Percentiles rank a stretch among this genome's conserved stretches.
Conservation (phyloP, 2,329 filamentous ascomycete genomes). For the Aureobasidium sp. region DNA sequence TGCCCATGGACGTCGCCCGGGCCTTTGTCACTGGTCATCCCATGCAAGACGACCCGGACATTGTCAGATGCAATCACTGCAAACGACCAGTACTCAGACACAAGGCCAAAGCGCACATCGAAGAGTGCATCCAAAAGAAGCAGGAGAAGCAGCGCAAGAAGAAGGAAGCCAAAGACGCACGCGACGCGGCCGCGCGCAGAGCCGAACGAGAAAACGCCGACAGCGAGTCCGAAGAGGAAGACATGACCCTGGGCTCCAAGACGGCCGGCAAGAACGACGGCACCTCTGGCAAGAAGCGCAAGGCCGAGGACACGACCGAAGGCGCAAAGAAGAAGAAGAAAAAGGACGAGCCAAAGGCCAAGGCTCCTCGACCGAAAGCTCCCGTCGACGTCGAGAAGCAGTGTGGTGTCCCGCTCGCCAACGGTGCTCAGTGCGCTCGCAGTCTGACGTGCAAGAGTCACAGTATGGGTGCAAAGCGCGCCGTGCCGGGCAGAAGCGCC, state of each 20-base stretch:
- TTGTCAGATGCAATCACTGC: slow-evolving; percentile 83
- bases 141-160: slow-evolving; percentile 54
- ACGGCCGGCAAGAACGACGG: slow-evolving; percentile 31
- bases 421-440: slow-evolving; percentile 76
- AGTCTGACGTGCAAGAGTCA: slow-evolving; percentile 88
- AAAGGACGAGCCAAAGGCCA: slow-evolving; percentile 39
- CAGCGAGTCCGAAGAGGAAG: slow-evolving; percentile 19
- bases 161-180: slow-evolving; percentile 54
- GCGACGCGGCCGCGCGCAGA: slow-evolving; percentile 40
- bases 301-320: slow-evolving; percentile 48
- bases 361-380: slow-evolving; percentile 73
- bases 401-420: slow-evolving; percentile 76
- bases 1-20: slow-evolving; percentile 67
- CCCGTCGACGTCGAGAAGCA: slow-evolving; percentile 89
- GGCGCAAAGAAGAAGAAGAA: slow-evolving; percentile 78
- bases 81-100: slow-evolving; percentile 76
- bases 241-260: slow-evolving; percentile 26
- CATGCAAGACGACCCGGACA: slow-evolving; percentile 68
- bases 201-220: slow-evolving; percentile 27
- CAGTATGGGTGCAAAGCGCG: slow-evolving; percentile 84
- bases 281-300: slow-evolving; percentile 38
- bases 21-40: slow-evolving; percentile 76
- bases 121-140: slow-evolving; percentile 74
- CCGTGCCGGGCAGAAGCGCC: slow-evolving; percentile 72
- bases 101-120: slow-evolving; percentile 69